These are phyloP conservation scores for Aspergillus heteromorphus DNA, from an alignment of 495 filamentous ascomycete species.

Conservation along the genomic window DNA sequence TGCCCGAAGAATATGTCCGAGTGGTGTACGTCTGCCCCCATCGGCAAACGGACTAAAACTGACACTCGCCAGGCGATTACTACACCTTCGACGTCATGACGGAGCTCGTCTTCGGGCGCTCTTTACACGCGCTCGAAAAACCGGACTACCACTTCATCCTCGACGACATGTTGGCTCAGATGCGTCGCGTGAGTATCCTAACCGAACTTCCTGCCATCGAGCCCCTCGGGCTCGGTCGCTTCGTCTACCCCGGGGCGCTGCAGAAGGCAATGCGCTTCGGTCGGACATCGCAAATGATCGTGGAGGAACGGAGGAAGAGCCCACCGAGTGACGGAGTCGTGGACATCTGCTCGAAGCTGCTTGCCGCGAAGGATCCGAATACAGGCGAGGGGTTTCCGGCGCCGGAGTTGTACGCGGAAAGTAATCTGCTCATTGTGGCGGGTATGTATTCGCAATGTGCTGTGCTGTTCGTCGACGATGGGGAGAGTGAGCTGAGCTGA, in stretches of 20 bases:
- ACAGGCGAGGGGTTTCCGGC: slow-evolving; percentile 50
- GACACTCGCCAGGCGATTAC: neutral
- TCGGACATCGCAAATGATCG: neutral
- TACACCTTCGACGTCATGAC: slow-evolving; percentile 8
- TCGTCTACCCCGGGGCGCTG: neutral
- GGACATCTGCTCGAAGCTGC: slow-evolving; percentile 58
- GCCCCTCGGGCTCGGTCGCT: neutral
- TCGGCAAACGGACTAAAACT: neutral
- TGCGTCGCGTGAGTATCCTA: neutral
- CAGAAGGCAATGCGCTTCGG: neutral
- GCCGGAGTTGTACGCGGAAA: slow-evolving; percentile 53
- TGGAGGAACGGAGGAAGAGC: neutral
- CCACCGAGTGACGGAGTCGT: slow-evolving; percentile 27
- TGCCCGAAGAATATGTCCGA: slow-evolving; percentile 27
- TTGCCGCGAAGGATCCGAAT: slow-evolving; percentile 54
- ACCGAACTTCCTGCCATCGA: neutral
- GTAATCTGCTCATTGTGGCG: slow-evolving; percentile 40
- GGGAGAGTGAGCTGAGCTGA: no score
- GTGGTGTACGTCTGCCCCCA: slow-evolving; percentile 17
- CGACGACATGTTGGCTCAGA: neutral
- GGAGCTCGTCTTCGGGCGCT: slow-evolving; percentile 2
- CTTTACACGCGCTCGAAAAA: neutral
- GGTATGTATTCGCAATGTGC: slow-evolving; percentile 3
- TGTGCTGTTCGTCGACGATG: no score
- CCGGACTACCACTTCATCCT: neutral